phyloP scores from a whole-genome alignment of 1,139 yeast genomes.

The Yamadazyma songkhlaensis region DNA sequence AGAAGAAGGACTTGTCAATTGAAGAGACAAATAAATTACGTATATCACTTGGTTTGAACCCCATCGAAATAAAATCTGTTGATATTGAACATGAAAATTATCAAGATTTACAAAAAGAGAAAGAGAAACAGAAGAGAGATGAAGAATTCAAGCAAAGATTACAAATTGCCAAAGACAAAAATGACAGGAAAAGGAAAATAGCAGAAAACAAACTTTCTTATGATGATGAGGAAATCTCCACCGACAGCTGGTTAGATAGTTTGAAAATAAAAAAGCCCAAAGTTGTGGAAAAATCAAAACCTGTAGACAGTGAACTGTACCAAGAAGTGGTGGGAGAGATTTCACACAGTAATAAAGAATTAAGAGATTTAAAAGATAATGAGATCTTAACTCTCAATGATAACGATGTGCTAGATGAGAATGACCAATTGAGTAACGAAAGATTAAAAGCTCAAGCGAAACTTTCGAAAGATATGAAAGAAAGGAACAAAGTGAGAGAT shows the following conservation, averaged over 20 bases:
- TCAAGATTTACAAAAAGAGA: conserved; percentile 14
- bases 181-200: conserved; percentile 17
- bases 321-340: conserved; percentile 21
- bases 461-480: conserved; percentile 21
- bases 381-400: conserved; percentile 69
- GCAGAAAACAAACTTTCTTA: conserved; percentile 22
- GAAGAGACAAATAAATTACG: conserved; percentile 56
- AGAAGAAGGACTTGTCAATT: conserved; percentile 29
- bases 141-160: conserved; percentile 14
- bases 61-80: conserved; percentile 26
- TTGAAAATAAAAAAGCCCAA: conserved; percentile 10
- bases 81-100: conserved; percentile 13
- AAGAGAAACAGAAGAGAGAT: conserved; percentile 10
- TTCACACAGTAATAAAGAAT: conserved; percentile 42
- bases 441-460: conserved; percentile 31
- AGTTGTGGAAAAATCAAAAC: too few species aligned
- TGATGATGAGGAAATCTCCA: conserved; percentile 23
- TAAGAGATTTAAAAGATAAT: conserved; percentile 39
- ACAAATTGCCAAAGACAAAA: conserved; percentile 18
- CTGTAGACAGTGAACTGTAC: too few species aligned
- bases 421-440: conserved; percentile 48
- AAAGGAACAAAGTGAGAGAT: conserved; percentile 22
- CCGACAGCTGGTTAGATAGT: conserved; percentile 40
- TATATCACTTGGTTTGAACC: conserved; percentile 45
- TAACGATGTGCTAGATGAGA: conserved; percentile 46